These are phyloP conservation scores for Theileria sp. DNA, from an alignment of 169 alveolate genomes.

Conservation along the genomic window DNA sequence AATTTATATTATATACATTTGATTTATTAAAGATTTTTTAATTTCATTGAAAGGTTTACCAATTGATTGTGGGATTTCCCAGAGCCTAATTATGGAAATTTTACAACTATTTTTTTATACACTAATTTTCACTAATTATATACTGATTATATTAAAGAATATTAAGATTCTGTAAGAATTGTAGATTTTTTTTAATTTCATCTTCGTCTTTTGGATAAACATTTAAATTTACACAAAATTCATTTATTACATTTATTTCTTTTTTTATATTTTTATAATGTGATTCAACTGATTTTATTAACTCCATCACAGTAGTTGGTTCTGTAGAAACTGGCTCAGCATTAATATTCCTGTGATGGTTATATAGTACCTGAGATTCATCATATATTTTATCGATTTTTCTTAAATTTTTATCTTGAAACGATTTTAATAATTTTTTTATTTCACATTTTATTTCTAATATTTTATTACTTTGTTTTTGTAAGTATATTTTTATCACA, in stretches of 20 bases:
- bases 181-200: slow-evolving; percentile 11
- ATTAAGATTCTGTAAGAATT: slow-evolving; percentile 11
- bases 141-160: background rate
- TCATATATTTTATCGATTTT: slow-evolving; percentile 38
- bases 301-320: background rate
- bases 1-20: background rate
- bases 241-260: slow-evolving; percentile 11
- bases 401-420: slow-evolving; percentile 7
- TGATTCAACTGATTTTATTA: background rate
- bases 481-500: slow-evolving; percentile 30
- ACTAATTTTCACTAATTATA: background rate
- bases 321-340: background rate
- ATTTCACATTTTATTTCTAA: slow-evolving; percentile 40
- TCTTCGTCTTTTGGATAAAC: slow-evolving; percentile 24
- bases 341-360: slow-evolving; percentile 16
- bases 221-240: slow-evolving; percentile 22
- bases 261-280: background rate
- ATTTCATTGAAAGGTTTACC: background rate
- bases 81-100: background rate
- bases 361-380: slow-evolving; percentile 19
- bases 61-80: background rate
- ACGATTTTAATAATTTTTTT: slow-evolving; percentile 7
- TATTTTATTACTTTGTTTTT: slow-evolving; percentile 42
- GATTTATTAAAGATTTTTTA: background rate
- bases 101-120: background rate